These are phyloP conservation scores for Fraxinus baroniana DNA, from an alignment of 305 asterid species.

Conservation along the genomic window DNA sequence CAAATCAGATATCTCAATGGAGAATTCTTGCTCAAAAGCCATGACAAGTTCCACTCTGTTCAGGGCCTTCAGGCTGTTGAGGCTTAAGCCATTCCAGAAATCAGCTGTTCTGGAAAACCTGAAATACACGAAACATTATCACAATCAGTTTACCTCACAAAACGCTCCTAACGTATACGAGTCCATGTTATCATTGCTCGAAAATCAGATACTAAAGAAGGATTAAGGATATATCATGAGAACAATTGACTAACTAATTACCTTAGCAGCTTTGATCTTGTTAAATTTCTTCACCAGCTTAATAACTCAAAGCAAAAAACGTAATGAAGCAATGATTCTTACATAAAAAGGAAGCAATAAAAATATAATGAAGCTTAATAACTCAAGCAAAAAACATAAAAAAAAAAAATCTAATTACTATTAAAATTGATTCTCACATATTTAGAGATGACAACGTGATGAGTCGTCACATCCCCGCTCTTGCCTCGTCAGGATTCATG, in stretches of 20 bases:
- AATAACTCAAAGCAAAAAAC: conserved; percentile 49
- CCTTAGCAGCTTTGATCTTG: conserved; percentile 50
- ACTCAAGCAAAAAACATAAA: background rate
- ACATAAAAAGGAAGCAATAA: no score
- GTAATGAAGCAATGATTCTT: background rate
- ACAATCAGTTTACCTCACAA: background rate
- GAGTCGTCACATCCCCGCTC: no score
- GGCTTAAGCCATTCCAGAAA: conserved; percentile 71
- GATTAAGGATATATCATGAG: background rate
- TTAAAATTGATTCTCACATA: background rate
- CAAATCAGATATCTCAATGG: conserved; percentile 63
- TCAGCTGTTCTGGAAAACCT: conserved; percentile 59
- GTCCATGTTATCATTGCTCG: background rate
- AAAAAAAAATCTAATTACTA: background rate
- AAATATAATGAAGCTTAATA: no score
- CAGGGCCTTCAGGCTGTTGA: conserved; percentile 70
- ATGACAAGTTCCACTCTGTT: background rate
- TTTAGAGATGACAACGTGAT: background rate
- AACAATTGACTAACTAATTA: conserved; percentile 15
- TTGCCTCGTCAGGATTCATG: background rate
- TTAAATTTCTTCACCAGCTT: conserved; percentile 53
- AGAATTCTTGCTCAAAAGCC: conserved; percentile 58
- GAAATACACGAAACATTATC: background rate
- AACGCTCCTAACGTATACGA: background rate
- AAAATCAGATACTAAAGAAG: background rate